phyloP scores from a whole-genome alignment of 352 stramenopile genomes.

The Globisporangium middletonii region DNA sequence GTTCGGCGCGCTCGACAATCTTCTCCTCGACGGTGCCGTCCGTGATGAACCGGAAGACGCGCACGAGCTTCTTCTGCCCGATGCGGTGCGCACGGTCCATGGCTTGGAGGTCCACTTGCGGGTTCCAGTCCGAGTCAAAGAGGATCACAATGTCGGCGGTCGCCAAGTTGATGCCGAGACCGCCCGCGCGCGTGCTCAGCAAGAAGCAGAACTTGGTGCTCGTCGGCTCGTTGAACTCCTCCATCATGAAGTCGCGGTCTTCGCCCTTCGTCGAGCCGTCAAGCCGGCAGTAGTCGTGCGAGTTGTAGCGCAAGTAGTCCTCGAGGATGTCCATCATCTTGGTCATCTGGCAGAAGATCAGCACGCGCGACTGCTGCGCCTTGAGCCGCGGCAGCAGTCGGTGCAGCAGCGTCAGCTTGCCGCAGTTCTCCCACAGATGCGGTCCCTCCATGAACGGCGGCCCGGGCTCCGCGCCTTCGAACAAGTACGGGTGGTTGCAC shows the following conservation, averaged over 20 bases:
- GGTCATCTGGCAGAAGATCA: constrained; percentile 99
- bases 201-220: constrained; percentile 98
- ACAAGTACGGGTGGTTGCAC: constrained; percentile 99
- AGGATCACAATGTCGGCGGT: constrained; percentile 99
- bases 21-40: constrained; percentile 98
- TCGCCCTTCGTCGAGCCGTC: constrained; percentile 84
- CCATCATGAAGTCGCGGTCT: constrained; percentile 91
- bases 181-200: constrained; percentile 94
- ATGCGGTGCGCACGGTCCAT: constrained; percentile 98
- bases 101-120: constrained; percentile 97
- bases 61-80: constrained; percentile 97
- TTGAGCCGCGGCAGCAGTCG: constrained; percentile 87
- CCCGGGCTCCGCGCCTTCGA: constrained; percentile 96
- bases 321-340: constrained; percentile 99
- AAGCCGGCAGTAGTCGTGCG: constrained; percentile 81
- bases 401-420: constrained; percentile 97
- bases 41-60: constrained; percentile 98
- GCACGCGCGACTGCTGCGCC: constrained; percentile 86
- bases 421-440: constrained; percentile 98
- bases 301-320: constrained; percentile 95
- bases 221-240: constrained; percentile 96
- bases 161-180: constrained; percentile 97
- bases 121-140: constrained; percentile 98
- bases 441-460: constrained; percentile 95
- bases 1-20: constrained; percentile 96